Evolutionary conservation across 371 early-diverging fungal species (phyloP).

Genomic region (Rozella allomycis): DNA sequence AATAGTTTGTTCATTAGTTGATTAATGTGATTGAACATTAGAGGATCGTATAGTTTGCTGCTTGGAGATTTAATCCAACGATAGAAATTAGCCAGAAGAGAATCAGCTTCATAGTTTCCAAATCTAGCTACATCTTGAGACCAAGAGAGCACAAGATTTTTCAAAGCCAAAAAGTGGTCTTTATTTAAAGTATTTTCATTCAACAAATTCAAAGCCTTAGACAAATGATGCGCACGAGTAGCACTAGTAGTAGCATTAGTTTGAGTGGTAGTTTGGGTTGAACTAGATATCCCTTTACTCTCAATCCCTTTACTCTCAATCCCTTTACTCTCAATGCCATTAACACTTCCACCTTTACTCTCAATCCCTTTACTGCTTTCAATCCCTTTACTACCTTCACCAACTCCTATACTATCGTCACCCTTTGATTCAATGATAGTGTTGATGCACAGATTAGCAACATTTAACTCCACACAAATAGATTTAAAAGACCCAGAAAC

Average conservation of each 20-base stretch:
- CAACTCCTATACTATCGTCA: neutral
- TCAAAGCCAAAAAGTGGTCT: no score
- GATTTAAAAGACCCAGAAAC: constrained; percentile 45
- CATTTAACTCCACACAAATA: constrained; percentile 59
- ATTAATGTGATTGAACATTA: constrained; percentile 46
- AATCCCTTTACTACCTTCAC: constrained; percentile 1
- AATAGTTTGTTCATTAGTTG: constrained; percentile 71
- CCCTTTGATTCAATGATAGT: constrained; percentile 13
- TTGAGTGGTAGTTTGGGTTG: no score
- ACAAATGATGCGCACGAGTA: no score
- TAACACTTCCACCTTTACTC: constrained; percentile 6
- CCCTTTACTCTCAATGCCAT: constrained; percentile 1
- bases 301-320: no score
- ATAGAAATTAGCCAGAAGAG: constrained; percentile 55
- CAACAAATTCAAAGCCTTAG: no score
- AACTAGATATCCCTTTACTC: no score
- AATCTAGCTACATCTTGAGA: constrained; percentile 8
- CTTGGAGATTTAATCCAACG: constrained; percentile 62
- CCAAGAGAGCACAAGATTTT: constrained; percentile 48
- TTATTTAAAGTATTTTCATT: no score
- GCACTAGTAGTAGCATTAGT: no score
- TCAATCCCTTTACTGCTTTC: constrained; percentile 33
- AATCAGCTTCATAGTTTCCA: constrained; percentile 36
- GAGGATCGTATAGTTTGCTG: constrained; percentile 63
- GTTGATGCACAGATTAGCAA: constrained; percentile 59